Base-by-base conservation (phyloP, 2,329 filamentous ascomycete genomes). In the Aspergillus sp. region DNA sequence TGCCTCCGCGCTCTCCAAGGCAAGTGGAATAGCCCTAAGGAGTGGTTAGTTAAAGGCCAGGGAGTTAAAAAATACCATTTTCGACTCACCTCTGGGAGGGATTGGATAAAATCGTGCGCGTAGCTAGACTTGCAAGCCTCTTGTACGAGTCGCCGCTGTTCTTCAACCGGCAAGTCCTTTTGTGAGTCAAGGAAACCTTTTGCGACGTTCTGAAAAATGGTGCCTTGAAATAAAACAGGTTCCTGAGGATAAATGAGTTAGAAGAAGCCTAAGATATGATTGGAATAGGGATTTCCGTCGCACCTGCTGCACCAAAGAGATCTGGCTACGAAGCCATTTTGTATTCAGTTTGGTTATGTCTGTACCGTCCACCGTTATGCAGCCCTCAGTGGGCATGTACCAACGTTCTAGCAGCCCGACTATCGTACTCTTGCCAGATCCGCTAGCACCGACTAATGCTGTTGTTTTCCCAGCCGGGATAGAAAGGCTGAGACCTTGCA, bases 341-440 rank as follows among this genome's bases (percentile, higher is more conserved):
- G 97, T 82, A 69, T 98, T 98, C 49, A 98, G 79, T 0, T 82
- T 88, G 66, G 84, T 85, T 55, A 96, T 87, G 70, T 96, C 89
- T 64, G 88, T 86, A 7, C 90, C 93, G 70, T 98, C 95, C 8
- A 99, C 79, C 58, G 87, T 82, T 1, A 98, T 86, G n/a, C 83
- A 77, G 17, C 95, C 95, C 34, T 83, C 83, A 33, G 96, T 90
- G 0, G 93, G 93, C 57, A 92, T 86, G 72, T 99, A 99, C 73
- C 98, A 98, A 20, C 95, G 86, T 76, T 98, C 93, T 1, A 98
- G 87, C 20, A 99, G 81, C 12, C 93, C 93, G 27, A 98, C 89
- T 61, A 98, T 93, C 0, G 93, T 98, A 67, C 89, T 93, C 77
- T 98, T 99, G 46, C 95, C 95, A 39, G 90, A 96, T 11, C 93